phyloP scores from a whole-genome alignment of 2,329 filamentous ascomycete species.

The Penicillium sp. region DNA sequence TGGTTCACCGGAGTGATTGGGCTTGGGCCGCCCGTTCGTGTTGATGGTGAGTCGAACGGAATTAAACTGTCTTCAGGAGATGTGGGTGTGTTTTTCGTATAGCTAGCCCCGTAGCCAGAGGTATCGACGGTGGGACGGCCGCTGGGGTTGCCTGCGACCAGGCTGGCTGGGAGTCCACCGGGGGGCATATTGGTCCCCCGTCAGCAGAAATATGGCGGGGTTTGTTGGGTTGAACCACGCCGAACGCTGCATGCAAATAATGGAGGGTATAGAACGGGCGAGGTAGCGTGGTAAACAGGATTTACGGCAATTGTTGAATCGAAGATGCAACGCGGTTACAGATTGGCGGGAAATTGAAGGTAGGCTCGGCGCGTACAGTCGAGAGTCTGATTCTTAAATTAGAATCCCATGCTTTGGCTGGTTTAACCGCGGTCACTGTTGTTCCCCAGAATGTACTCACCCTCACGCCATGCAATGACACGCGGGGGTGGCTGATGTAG shows the following conservation, averaged over 20 bases:
- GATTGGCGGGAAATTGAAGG: background rate
- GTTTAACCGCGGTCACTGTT: background rate
- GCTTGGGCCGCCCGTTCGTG: conserved; percentile 25
- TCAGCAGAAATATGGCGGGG: conserved; percentile 12
- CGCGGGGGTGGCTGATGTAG: conserved; percentile 1
- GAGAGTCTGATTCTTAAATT: conserved; percentile 6
- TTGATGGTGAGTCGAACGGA: conserved; percentile 37
- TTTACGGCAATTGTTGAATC: background rate
- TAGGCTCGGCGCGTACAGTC: conserved; percentile 2
- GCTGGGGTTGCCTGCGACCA: conserved; percentile 43
- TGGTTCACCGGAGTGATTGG: conserved; percentile 26
- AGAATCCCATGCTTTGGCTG: conserved; percentile 1
- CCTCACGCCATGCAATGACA: conserved; percentile 21
- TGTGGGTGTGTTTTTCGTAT: conserved; percentile 39
- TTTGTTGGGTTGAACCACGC: conserved; percentile 10
- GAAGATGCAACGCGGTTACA: background rate
- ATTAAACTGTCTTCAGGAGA: conserved; percentile 38
- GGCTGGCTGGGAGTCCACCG: conserved; percentile 43
- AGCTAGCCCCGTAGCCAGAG: conserved; percentile 34
- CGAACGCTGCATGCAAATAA: conserved; percentile 19
- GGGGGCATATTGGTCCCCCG: conserved; percentile 41
- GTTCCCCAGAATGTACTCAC: conserved; percentile 15
- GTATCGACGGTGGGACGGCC: conserved; percentile 38
- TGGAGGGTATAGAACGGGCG: background rate
- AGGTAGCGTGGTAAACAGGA: background rate